Base-by-base conservation (phyloP, 2,329 filamentous ascomycete species). In the Colletotrichum sp. region DNA sequence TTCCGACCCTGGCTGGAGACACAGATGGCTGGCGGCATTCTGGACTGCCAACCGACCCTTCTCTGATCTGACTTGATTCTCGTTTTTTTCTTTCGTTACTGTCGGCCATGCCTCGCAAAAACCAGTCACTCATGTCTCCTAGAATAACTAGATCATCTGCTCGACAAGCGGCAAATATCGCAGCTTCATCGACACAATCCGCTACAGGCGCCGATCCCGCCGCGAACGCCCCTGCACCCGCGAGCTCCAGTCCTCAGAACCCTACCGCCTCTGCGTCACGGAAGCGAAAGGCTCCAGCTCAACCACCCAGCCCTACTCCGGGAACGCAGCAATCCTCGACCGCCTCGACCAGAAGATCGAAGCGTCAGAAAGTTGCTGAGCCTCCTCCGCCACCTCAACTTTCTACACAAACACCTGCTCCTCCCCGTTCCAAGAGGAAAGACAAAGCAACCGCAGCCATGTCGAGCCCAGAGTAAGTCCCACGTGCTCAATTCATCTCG, bases 111-210 rank as follows among this genome's bases (percentile, higher is more conserved):
- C 72, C 68, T 75, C 72, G 52, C 30, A 71, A 78, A 77, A 81
- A 73, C 79, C 79, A 82, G 83, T 85, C 84, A 93, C 95, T 96
- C 93, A 98, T 98, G 96, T 95, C 95, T 92, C 89, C 93, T 92
- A 98, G 96, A 95, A 93, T 97, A 83, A 98, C 96, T 90, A 95
- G 96, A 90, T 97, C 96, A 83, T 94, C 96, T 86, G 94, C 96
- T 89, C 96, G 96, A 90, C 93, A 95, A 92, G 95, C 95, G 89
- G 94, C 95, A 84, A 92, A 86, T 83, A 89, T 88, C 83, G 87
- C 88, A 87, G 87, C 87, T 80, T 87, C 87, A 82, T 84, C 88
- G 63, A 85, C 83, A 78, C 82, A 85, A 80, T 78, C 85, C 77
- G 80, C 84, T 79, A 84, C 87, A 71, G 79, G 83, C 80, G 82